Percentiles rank a stretch among this genome's conserved stretches.
Evolutionary conservation across 371 early-diverging fungal genomes (phyloP).

Genomic region (Rhizoclosmatium hyalinum): DNA sequence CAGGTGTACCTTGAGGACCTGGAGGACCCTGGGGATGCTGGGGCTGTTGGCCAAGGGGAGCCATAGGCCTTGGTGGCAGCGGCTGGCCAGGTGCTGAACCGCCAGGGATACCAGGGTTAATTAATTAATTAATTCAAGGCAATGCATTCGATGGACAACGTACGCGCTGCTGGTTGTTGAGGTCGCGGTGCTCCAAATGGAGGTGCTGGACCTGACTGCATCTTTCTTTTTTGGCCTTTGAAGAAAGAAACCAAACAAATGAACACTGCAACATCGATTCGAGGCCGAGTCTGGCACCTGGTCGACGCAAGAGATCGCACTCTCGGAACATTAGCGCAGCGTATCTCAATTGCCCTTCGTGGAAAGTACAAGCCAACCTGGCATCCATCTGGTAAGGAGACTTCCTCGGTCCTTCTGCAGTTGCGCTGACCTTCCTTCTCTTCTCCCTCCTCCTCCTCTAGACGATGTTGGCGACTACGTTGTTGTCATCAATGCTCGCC

Average conservation of each 20-base stretch:
- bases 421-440: background rate
- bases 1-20: no score
- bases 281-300: slow-evolving; percentile 83
- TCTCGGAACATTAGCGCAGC: slow-evolving; percentile 86
- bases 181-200: no score
- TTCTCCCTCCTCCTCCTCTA: slow-evolving; percentile 37
- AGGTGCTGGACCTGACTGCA: no score
- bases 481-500: slow-evolving; percentile 93
- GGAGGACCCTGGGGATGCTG: no score
- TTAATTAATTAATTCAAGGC: no score
- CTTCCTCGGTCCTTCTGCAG: background rate
- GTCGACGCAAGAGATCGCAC: slow-evolving; percentile 92
- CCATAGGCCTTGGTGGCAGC: no score
- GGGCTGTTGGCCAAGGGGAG: no score
- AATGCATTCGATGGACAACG: no score
- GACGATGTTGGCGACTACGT: slow-evolving; percentile 98
- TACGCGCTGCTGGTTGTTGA: no score
- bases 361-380: slow-evolving; percentile 98
- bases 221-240: background rate
- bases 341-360: slow-evolving; percentile 91
- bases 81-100: no score
- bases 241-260: background rate
- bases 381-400: slow-evolving; percentile 80
- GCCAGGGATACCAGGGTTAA: no score
- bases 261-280: slow-evolving; percentile 17